Evolutionary conservation across 441 rosid genomes (phyloP).

Genomic region (Euphorbia corollata): DNA sequence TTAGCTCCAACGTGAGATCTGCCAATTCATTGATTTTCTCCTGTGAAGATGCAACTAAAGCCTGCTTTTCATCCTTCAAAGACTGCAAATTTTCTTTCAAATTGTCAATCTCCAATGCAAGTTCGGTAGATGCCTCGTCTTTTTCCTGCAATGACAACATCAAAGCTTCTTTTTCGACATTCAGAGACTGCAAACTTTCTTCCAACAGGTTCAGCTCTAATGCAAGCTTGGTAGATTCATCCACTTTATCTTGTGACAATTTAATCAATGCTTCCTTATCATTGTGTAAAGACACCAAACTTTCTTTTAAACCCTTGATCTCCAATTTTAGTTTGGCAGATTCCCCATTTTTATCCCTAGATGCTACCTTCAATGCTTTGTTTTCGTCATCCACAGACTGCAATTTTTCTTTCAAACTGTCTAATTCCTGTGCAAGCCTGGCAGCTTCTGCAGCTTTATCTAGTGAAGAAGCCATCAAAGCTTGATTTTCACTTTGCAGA

Average conservation of each 20-base stretch:
- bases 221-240: constrained; percentile 25
- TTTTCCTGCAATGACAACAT: constrained; percentile 16
- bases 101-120: constrained; percentile 21
- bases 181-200: constrained; percentile 21
- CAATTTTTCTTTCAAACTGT: constrained; percentile 17
- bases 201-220: constrained; percentile 21
- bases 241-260: constrained; percentile 16
- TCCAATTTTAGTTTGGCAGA: constrained; percentile 19
- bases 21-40: constrained; percentile 19
- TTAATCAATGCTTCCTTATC: constrained; percentile 20
- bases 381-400: constrained; percentile 21
- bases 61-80: constrained; percentile 23
- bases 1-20: constrained; percentile 16
- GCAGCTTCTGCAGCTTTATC: constrained; percentile 44
- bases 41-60: constrained; percentile 15
- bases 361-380: constrained; percentile 14
- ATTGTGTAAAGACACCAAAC: constrained; percentile 19
- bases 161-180: constrained; percentile 22
- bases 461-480: constrained; percentile 43
- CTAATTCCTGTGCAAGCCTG: constrained; percentile 12
- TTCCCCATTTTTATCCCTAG: constrained; percentile 17
- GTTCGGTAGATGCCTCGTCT: constrained; percentile 21
- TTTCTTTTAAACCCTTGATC: constrained; percentile 19
- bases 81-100: constrained; percentile 21
- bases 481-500: constrained; percentile 42